A percentile compares a stretch with the other conserved stretches of the same genome.
Conservation (phyloP, 148 eudicot genomes). For the Euryodendron excelsum region DNA sequence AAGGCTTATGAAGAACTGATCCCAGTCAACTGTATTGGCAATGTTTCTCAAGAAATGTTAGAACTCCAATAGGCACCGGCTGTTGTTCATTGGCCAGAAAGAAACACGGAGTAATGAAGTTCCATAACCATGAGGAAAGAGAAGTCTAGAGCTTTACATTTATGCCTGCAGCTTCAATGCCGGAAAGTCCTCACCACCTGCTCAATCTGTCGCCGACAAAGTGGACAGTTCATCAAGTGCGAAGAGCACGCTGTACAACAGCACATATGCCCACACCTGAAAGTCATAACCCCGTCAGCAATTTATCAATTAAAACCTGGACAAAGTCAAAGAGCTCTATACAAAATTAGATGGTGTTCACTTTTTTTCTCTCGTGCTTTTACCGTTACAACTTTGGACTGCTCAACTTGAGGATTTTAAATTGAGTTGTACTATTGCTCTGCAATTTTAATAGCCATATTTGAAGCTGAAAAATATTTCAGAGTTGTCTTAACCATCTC, state of each 20-base stretch:
- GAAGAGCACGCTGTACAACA: constrained; percentile 80
- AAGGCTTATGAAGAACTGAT: neutral
- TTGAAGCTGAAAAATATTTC: neutral
- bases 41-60: neutral
- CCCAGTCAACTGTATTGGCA: neutral
- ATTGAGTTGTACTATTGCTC: neutral
- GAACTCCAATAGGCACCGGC: neutral
- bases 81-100: neutral
- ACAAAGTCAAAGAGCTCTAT: neutral
- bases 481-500: neutral
- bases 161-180: constrained; percentile 38
- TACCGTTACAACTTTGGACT: neutral
- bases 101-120: neutral
- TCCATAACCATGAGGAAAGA: constrained; percentile 2
- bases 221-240: constrained; percentile 77
- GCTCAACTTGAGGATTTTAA: neutral
- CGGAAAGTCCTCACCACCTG: constrained; percentile 82
- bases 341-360: neutral
- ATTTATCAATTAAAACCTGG: neutral
- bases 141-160: neutral
- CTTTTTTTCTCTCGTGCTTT: too few relatives aligned
- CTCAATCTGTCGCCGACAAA: constrained; percentile 78
- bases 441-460: neutral
- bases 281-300: constrained; percentile 8
- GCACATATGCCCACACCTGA: constrained; percentile 99